These are phyloP conservation scores for Penicillium silybi DNA, from an alignment of 495 filamentous ascomycete species.

Conservation along the genomic window DNA sequence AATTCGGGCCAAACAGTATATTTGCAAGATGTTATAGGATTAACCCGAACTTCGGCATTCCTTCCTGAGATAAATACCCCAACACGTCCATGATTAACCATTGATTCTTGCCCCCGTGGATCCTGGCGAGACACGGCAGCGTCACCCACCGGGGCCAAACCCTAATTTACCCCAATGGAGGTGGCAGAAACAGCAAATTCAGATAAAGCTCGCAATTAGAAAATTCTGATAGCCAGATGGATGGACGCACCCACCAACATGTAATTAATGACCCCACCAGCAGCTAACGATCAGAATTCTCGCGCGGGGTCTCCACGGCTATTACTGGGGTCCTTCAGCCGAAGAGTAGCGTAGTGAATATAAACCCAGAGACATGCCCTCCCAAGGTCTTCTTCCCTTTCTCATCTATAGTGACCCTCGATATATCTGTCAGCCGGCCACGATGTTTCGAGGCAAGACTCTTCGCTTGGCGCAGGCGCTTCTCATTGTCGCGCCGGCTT, in stretches of 20 bases:
- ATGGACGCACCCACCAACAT: not conserved
- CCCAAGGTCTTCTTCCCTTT: not conserved
- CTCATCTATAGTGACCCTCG: not conserved
- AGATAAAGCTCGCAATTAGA: not conserved
- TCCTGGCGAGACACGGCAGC: not conserved
- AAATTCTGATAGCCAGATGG: not conserved
- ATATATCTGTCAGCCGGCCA: not conserved
- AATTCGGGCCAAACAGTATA: not conserved
- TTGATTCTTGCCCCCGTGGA: not conserved
- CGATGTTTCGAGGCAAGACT: slow-evolving; percentile 10
- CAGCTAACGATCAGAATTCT: not conserved
- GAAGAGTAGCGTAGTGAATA: not conserved
- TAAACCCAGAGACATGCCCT: not conserved
- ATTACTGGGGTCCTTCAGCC: not conserved
- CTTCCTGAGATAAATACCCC: not conserved
- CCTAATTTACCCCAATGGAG: not conserved
- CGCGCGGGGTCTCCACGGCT: slow-evolving; percentile 7
- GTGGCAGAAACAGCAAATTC: not conserved
- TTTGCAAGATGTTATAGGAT: not conserved
- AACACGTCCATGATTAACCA: not conserved
- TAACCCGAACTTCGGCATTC: not conserved
- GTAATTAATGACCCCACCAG: not conserved
- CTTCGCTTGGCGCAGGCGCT: slow-evolving; percentile 25
- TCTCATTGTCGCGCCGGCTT: slow-evolving; percentile 36
- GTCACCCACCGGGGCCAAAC: not conserved